Base-by-base conservation (phyloP, 352 stramenopile species). In the Globisporangium iwayamae region DNA sequence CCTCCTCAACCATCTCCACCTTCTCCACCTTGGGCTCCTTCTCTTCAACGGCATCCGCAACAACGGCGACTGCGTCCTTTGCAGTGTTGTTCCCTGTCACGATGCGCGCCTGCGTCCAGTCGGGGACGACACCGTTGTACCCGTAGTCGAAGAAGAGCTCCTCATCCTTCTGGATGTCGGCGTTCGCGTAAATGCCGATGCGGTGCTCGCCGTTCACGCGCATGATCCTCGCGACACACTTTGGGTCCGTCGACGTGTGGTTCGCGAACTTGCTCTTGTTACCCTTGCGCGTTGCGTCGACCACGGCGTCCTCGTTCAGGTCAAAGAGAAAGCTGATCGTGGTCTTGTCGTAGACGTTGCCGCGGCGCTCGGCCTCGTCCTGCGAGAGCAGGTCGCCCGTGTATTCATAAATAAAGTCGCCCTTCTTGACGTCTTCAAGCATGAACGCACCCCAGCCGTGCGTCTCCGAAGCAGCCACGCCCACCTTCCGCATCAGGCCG, bases 201-300 rank as follows among this genome's bases (percentile, higher is more conserved):
- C 91, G 81, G 59, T 96, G 82, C 60, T 98, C 88, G 30, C 96
- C 95, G 41, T 97, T 96, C 10, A 98, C 91, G 28, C 87, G 69
- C 69, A 98, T 84, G 65, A 97, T 96, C 30, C 82, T 81, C 4
- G 93, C 80, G 46, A 86, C 77, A 60, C 89, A 96, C 70, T 98
- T 98, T 0, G 90, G 83, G 1, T 78, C 50, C 8, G 68, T 71
- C 2, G 84, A 87, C 51, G 77, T 76, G 68, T 98, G 93, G 66
- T 98, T 97, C 0, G 91, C 88, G 68, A 97, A 98, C 59, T 97
- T 94, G 60, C 90, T 96, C 73, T 98, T 98, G 83, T 98, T 98
- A 14, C 96, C 96, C 67, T 98, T 97, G 30, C 89, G 84, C 13
- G 90, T 94, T 0, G 95, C 94, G 76, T 99, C 96, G 50, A 99